phyloP scores from a whole-genome alignment of 2,329 filamentous ascomycete species.

The Didymella keratinophila region DNA sequence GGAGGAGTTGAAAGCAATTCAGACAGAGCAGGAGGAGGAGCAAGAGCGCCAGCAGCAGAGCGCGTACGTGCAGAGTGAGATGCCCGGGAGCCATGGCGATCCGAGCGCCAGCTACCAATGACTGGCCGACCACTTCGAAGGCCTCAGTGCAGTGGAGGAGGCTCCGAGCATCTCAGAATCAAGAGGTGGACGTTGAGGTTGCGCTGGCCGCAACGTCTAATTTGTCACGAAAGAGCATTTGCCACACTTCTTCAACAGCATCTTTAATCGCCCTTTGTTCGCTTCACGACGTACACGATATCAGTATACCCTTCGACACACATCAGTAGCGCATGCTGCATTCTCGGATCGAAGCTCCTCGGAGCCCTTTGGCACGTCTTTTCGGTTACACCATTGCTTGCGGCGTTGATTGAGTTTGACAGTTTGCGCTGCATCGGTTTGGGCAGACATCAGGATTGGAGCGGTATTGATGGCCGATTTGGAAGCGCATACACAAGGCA shows the following conservation, averaged over 20 bases:
- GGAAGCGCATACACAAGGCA: constrained; percentile 12
- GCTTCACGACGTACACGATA: constrained; percentile 22
- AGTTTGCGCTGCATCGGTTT: constrained; percentile 13
- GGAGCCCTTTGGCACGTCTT: constrained; percentile 18
- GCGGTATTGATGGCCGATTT: constrained; percentile 19
- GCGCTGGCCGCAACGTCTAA: constrained; percentile 16
- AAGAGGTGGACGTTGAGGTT: constrained; percentile 17
- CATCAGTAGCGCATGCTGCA: constrained; percentile 15
- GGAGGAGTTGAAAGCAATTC: constrained; percentile 61
- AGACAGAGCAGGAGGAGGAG: constrained; percentile 37
- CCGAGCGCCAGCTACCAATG: constrained; percentile 45
- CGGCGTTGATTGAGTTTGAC: constrained; percentile 18
- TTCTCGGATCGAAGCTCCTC: constrained; percentile 18
- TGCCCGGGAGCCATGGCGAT: constrained; percentile 44
- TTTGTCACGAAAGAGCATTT: constrained; percentile 10
- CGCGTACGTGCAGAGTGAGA: constrained; percentile 44
- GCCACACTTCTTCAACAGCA: constrained; percentile 14
- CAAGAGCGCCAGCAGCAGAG: constrained; percentile 35
- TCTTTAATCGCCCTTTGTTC: constrained; percentile 19
- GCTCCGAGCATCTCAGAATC: not conserved
- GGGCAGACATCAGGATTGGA: constrained; percentile 5
- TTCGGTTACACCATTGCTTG: constrained; percentile 20
- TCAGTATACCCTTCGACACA: constrained; percentile 15
- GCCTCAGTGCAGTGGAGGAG: constrained; percentile 18
- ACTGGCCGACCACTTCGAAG: constrained; percentile 41